These are phyloP conservation scores for Dactylonectria macrodidyma DNA, from an alignment of 2,329 filamentous ascomycete species.

Conservation along the genomic window DNA sequence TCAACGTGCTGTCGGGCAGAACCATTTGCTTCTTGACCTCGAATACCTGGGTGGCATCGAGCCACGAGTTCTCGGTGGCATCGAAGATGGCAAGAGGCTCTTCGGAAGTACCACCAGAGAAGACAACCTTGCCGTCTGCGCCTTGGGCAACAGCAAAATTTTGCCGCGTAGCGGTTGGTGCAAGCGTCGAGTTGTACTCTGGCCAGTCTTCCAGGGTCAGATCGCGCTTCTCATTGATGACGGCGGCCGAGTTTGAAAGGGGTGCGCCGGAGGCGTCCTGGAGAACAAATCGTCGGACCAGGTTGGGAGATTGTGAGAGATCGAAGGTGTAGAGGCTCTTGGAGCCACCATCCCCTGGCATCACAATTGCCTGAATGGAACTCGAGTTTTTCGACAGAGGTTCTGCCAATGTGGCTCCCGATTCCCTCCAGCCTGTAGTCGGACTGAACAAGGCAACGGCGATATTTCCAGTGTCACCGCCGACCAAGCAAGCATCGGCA, in stretches of 20 bases:
- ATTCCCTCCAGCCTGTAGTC: slow-evolving; percentile 51
- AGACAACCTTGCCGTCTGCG: slow-evolving; percentile 75
- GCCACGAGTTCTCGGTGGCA: slow-evolving; percentile 81
- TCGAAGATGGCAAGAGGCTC: slow-evolving; percentile 85
- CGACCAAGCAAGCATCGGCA: slow-evolving; percentile 80
- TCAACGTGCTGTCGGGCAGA: slow-evolving; percentile 43
- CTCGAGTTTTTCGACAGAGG: slow-evolving; percentile 72
- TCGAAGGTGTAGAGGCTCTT: slow-evolving; percentile 87
- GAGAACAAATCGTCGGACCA: slow-evolving; percentile 79
- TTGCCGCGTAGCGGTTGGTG: slow-evolving; percentile 72
- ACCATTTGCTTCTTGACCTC: slow-evolving; percentile 46
- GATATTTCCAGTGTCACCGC: slow-evolving; percentile 74
- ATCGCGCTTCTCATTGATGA: too few species aligned
- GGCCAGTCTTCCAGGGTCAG: too few species aligned
- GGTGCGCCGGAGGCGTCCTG: slow-evolving; percentile 78
- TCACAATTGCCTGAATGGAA: slow-evolving; percentile 73
- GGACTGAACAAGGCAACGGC: slow-evolving; percentile 50
- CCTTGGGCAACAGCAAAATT: slow-evolving; percentile 81
- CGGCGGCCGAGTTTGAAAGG: slow-evolving; percentile 67
- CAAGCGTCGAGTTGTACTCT: slow-evolving; percentile 81
- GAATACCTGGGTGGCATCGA: slow-evolving; percentile 78
- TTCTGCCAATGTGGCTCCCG: slow-evolving; percentile 71
- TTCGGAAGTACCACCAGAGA: slow-evolving; percentile 79
- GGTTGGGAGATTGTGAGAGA: slow-evolving; percentile 80
- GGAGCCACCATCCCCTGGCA: slow-evolving; percentile 85